Conservation (phyloP, 805 yeast genomes). For the Tanozyma kutaoensis region DNA sequence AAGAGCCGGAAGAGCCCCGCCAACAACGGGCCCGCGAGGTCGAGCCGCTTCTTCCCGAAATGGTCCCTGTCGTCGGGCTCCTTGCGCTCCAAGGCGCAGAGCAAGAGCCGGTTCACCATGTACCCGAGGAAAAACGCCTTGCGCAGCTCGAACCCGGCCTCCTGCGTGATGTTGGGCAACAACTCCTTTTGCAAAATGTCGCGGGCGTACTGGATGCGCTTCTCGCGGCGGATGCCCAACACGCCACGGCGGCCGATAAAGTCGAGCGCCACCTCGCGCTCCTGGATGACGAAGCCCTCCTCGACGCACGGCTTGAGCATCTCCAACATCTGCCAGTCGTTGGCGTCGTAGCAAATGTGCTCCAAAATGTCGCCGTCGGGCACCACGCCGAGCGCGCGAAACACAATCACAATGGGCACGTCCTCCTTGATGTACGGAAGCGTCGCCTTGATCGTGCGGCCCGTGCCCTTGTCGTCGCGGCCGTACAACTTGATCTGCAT, state of each 20-base stretch:
- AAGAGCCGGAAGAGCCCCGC: conserved; percentile 91
- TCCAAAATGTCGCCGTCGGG: conserved; percentile 98
- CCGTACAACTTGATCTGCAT: conserved; percentile 89
- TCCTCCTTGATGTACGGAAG: conserved; percentile 94
- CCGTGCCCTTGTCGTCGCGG: conserved; percentile 59
- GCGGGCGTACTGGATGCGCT: conserved; percentile 95
- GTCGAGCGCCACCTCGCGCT: conserved; percentile 94
- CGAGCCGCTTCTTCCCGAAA: conserved; percentile 96
- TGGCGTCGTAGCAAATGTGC: conserved; percentile 94
- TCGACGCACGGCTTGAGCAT: conserved; percentile 98
- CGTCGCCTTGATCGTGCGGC: conserved; percentile 88
- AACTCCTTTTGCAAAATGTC: conserved; percentile 94
- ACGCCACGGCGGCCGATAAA: conserved; percentile 98
- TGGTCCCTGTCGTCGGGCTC: conserved; percentile 99
- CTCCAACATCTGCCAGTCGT: conserved; percentile 99
- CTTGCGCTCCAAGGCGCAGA: conserved; percentile 93
- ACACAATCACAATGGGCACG: conserved; percentile 92
- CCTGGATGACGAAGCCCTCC: conserved; percentile 97
- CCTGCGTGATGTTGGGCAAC: conserved; percentile 93
- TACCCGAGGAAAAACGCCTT: conserved; percentile 96
- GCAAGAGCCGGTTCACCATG: conserved; percentile 88
- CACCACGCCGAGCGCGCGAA: conserved; percentile 95
- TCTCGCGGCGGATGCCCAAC: conserved; percentile 89
- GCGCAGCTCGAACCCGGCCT: conserved; percentile 92
- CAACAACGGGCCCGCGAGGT: conserved; percentile 94